These are phyloP conservation scores for Crithidia expoeki DNA, from an alignment of 208 protist species.

Conservation along the genomic window DNA sequence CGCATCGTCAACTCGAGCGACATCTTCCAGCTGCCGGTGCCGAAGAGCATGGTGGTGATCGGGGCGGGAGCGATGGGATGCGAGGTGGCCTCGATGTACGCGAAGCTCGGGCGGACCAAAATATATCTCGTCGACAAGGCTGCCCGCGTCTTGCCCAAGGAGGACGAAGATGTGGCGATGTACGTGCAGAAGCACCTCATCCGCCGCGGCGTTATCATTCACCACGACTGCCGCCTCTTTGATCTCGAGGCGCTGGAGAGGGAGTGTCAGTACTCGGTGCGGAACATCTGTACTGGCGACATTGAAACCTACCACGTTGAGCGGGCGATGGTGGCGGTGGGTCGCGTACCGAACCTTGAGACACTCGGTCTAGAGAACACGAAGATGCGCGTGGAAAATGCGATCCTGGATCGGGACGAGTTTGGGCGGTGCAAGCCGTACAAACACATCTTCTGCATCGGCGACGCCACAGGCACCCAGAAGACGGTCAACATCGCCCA, in stretches of 20 bases:
- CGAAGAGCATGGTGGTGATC: constrained; percentile 71
- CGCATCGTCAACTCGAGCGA: constrained; percentile 53
- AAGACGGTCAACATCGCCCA: constrained; percentile 54
- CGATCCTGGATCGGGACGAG: constrained; percentile 44
- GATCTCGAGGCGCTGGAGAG: constrained; percentile 45
- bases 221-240: constrained; percentile 59
- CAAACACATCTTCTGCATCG: constrained; percentile 78
- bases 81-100: constrained; percentile 79
- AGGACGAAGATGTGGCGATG: constrained; percentile 71
- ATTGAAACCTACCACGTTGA: constrained; percentile 62
- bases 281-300: constrained; percentile 30
- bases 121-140: constrained; percentile 65
- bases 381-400: constrained; percentile 51
- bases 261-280: constrained; percentile 59
- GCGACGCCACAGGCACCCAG: constrained; percentile 47
- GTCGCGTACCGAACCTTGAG: constrained; percentile 52
- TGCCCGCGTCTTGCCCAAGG: constrained; percentile 51
- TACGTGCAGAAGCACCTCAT: constrained; percentile 51
- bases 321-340: constrained; percentile 60
- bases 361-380: constrained; percentile 66
- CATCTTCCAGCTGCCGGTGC: constrained; percentile 61
- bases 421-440: constrained; percentile 65
- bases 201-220: constrained; percentile 53
- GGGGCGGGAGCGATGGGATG: constrained; percentile 69
- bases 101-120: constrained; percentile 63